Evolutionary conservation across 192 early-diverging fungal genomes (phyloP), one percentile per base, ranked within the genome.

Genomic region (Entrophospora sp.): DNA sequence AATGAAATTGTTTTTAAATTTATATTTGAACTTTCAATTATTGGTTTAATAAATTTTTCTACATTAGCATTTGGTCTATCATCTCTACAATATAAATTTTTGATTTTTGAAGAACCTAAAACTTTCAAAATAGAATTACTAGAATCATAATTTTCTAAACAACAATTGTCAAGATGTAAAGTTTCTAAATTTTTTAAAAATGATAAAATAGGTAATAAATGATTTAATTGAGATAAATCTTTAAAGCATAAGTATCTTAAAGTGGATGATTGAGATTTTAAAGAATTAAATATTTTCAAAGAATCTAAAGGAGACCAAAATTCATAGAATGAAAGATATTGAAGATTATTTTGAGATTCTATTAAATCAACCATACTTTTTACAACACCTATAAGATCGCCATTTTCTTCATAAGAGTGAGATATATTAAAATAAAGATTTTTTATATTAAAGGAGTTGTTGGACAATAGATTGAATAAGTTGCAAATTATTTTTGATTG

Each of bases 351-450:
- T 57, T 57, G 55, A 12, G 55, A 22, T 57, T 57, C 18, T 22
- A 57, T 57, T 36, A 57, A 36, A 9, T 35, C 9, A 12, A n/a
- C 16, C 3, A 57, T 30, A 57, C 55, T 57, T 37, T 24, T 2
- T 12, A 34, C 55, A 22, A 57, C 36, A 36, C 36, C 32, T 8
- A 12, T 6, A 16, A 57, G 22, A 12, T 57, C 34, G 2, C n/a
- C 7, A 36, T 57, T 34, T 36, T 34, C 14, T 4, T 35, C 32
- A 36, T 30, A 32, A 3, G 36, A 12, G 36, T 36, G 34, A 24
- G 55, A 36, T 5, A 57, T 57, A 36, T 36, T 57, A 22, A 57
- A 22, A 57, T 57, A 57, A 36, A 57, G 34, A 57, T 57, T 16
- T 57, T 57, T 30, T 36, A 57, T 57, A 36, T 57, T 57, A 57